Percentiles rank a stretch among this genome's conserved stretches.
These are phyloP conservation scores for Pseudocercospora crystallina DNA, from an alignment of 2,329 filamentous ascomycete genomes.

Conservation along the genomic window DNA sequence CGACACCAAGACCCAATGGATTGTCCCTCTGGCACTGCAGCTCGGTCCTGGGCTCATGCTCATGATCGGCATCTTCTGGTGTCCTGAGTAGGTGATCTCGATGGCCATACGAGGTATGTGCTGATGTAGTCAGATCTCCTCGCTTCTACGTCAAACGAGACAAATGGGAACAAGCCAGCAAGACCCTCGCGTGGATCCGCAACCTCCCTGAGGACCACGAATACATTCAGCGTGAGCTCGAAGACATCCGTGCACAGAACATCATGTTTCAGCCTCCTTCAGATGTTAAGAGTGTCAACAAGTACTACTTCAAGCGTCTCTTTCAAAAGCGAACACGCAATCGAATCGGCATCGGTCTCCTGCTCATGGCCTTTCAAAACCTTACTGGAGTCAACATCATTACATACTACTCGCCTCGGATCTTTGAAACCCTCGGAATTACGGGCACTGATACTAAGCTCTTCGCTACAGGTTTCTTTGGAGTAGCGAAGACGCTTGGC, in stretches of 20 bases:
- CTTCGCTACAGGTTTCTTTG: constrained; percentile 55
- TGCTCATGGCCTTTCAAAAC: constrained; percentile 40
- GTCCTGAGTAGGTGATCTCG: no score
- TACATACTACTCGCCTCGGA: constrained; percentile 34
- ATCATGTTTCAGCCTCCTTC: constrained; percentile 46
- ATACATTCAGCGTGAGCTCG: constrained; percentile 51
- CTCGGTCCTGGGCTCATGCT: constrained; percentile 42
- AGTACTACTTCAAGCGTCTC: constrained; percentile 42
- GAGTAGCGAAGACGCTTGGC: constrained; percentile 40
- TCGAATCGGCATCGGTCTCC: constrained; percentile 40
- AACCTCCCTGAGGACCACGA: constrained; percentile 44
- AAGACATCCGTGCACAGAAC: constrained; percentile 51
- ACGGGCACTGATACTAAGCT: constrained; percentile 41
- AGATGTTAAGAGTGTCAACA: constrained; percentile 16
- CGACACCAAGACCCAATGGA: constrained; percentile 57
- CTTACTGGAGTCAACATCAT: constrained; percentile 40
- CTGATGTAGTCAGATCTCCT: no score
- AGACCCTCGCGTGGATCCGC: constrained; percentile 46
- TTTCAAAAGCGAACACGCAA: constrained; percentile 42
- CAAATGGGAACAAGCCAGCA: constrained; percentile 40
- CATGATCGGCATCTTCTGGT: constrained; percentile 39
- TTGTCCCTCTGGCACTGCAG: constrained; percentile 58
- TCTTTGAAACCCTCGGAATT: constrained; percentile 48
- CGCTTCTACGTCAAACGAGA: constrained; percentile 26
- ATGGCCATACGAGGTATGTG: no score